Percentiles rank a stretch among this genome's conserved stretches.
These are phyloP conservation scores for Macrophomina phaseolina DNA, from an alignment of 2,329 filamentous ascomycete genomes.

Conservation along the genomic window DNA sequence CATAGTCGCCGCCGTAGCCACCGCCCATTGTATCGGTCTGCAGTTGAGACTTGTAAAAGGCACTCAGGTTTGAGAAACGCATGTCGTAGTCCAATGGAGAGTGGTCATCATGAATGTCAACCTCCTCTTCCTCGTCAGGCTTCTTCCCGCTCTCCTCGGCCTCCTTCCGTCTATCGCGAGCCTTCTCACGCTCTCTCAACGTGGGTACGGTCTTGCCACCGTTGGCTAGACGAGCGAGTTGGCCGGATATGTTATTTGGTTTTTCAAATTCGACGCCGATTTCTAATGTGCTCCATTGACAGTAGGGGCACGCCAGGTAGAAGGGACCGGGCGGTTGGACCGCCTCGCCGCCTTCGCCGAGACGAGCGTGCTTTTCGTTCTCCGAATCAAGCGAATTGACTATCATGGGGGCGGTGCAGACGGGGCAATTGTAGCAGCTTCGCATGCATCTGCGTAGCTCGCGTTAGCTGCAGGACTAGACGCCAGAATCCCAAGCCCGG, in stretches of 20 bases:
- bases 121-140: slow-evolving; percentile 26
- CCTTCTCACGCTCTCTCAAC: slow-evolving; percentile 48
- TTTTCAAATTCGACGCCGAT: slow-evolving; percentile 91
- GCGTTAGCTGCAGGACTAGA: neutral
- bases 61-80: slow-evolving; percentile 74
- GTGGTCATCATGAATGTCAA: slow-evolving; percentile 30
- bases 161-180: slow-evolving; percentile 45
- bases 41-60: slow-evolving; percentile 83
- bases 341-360: slow-evolving; percentile 17
- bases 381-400: slow-evolving; percentile 65
- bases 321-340: slow-evolving; percentile 62
- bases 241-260: slow-evolving; percentile 81
- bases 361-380: slow-evolving; percentile 19
- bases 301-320: slow-evolving; percentile 86
- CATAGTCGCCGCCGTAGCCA: slow-evolving; percentile 43
- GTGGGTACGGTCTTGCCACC: slow-evolving; percentile 48
- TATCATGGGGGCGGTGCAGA: slow-evolving; percentile 81
- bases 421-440: slow-evolving; percentile 93
- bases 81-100: slow-evolving; percentile 63
- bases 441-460: slow-evolving; percentile 72
- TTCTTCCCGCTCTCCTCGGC: slow-evolving; percentile 33
- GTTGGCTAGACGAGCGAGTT: slow-evolving; percentile 73
- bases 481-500: no score
- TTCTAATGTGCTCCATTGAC: slow-evolving; percentile 89
- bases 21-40: slow-evolving; percentile 60